phyloP scores from a whole-genome alignment of 2,329 filamentous ascomycete genomes.

The Colletotrichum cordylinicola region DNA sequence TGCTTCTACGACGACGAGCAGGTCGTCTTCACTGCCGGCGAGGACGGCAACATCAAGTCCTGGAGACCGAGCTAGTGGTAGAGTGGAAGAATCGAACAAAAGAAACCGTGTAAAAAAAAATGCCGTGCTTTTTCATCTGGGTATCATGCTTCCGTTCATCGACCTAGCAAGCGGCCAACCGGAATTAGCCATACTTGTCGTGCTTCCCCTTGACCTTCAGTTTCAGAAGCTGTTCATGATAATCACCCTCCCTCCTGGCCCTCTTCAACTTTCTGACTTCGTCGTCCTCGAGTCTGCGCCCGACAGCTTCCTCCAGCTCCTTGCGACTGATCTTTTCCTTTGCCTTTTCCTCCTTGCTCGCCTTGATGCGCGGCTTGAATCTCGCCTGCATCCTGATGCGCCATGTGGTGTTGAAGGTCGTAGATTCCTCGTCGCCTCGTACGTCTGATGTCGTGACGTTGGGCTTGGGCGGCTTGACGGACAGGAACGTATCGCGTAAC shows the following conservation, averaged over 20 bases:
- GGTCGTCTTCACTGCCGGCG: conserved; percentile 63
- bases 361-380: conserved; percentile 86
- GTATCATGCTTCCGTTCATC: conserved; percentile 5
- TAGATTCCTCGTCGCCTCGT: conserved; percentile 75
- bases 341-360: conserved; percentile 82
- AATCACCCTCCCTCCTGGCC: conserved; percentile 85
- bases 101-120: not conserved
- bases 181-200: conserved; percentile 71
- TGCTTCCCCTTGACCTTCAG: conserved; percentile 92
- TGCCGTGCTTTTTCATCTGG: not conserved
- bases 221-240: conserved; percentile 85
- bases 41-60: conserved; percentile 63
- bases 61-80: conserved; percentile 47
- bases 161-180: not conserved
- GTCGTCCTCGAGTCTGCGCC: conserved; percentile 78
- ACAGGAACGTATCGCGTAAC: conserved; percentile 72
- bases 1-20: conserved; percentile 68
- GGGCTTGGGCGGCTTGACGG: conserved; percentile 59
- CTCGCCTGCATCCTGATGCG: conserved; percentile 92
- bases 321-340: conserved; percentile 84
- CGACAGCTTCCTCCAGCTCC: conserved; percentile 83
- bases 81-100: not conserved
- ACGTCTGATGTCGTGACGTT: conserved; percentile 65
- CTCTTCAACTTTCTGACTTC: conserved; percentile 85
- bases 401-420: conserved; percentile 73